Percentiles rank a stretch among this genome's conserved stretches.
Evolutionary conservation across 805 yeast species (phyloP).

Genomic region (Ogataea trehalophila): DNA sequence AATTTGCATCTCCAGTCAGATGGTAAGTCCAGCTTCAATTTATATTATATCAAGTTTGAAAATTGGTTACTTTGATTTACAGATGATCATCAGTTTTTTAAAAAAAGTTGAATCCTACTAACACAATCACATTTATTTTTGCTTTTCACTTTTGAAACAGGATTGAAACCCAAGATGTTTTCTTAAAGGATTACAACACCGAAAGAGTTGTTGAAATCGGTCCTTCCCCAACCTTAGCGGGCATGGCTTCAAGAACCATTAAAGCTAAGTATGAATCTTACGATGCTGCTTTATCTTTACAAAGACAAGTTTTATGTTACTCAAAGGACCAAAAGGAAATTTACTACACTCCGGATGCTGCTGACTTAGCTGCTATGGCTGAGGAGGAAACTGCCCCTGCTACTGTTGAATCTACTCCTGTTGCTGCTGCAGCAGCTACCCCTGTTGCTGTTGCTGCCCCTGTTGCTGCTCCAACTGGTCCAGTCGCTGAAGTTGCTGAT

Average conservation of each 20-base stretch:
- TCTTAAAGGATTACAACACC: conserved; percentile 87
- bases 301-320: conserved; percentile 92
- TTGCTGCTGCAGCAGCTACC: conserved; percentile 56
- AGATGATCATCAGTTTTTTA: background rate
- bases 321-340: conserved; percentile 95
- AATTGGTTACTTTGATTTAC: conserved; percentile 6
- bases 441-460: conserved; percentile 56
- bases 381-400: conserved; percentile 31
- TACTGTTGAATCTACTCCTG: conserved; percentile 33
- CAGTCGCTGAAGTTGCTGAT: conserved; percentile 82
- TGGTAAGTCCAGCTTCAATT: conserved; percentile 45
- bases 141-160: conserved; percentile 10
- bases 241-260: conserved; percentile 97
- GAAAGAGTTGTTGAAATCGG: conserved; percentile 98
- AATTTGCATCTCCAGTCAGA: conserved; percentile 98
- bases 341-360: conserved; percentile 86
- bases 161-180: conserved; percentile 98
- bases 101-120: too few relatives aligned
- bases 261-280: conserved; percentile 94
- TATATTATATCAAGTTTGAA: background rate
- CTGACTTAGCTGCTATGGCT: conserved; percentile 38
- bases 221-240: conserved; percentile 97
- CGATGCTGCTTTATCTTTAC: conserved; percentile 92
- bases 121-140: too few relatives aligned
- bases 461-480: conserved; percentile 68